Evolutionary conservation across 2,329 filamentous ascomycete genomes (phyloP), one percentile per base, ranked within the genome.

Genomic region (Daldinia sp.): DNA sequence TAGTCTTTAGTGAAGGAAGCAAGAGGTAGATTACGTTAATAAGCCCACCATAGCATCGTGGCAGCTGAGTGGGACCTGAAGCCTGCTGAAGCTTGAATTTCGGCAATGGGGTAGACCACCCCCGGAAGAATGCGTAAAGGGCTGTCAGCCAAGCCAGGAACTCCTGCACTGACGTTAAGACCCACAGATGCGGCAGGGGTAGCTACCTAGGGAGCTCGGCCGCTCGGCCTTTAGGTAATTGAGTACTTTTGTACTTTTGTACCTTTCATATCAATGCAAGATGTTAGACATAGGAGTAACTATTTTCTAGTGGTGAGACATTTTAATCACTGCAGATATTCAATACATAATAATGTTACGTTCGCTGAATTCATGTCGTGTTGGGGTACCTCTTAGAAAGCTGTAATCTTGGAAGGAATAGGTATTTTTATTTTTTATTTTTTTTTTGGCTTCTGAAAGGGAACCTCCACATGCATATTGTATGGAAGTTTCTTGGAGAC

Each of bases 131-230:
- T 68, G 65, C 68, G 58, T 18, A 54, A 66, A 56, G 35, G 50
- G 18, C 44, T 63, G 67, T 63, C 37, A 66, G 65, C 62, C 63
- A 68, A 69, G 60, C 61, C 58, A 65, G 61, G 67, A 63, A 50
- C 37, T 60, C 18, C 39, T 48, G 57, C 41, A 65, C 55, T 71
- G 63, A 69, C 59, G 60, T 67, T 51, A 57, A 46, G 60, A 42
- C 53, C 66, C 66, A 65, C 41, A 37, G 26, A 28, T 12, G 37
- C 20, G 20, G 41, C 63, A 65, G 65, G 66, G 66, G 61, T 54
- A 56, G 18, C 35, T 56, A 50, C 28, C 20, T 33, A 33, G 7
- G 51, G 30, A 55, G 53, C 53, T 55, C 53, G 53, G 53, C 20
- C 7, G 35, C 18, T 55, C 53, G 53, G 53, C 20, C 20, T 28